Percentiles rank a stretch among this genome's conserved stretches.
Evolutionary conservation across 805 yeast genomes (phyloP).

Genomic region (Candida dajiaensis): DNA sequence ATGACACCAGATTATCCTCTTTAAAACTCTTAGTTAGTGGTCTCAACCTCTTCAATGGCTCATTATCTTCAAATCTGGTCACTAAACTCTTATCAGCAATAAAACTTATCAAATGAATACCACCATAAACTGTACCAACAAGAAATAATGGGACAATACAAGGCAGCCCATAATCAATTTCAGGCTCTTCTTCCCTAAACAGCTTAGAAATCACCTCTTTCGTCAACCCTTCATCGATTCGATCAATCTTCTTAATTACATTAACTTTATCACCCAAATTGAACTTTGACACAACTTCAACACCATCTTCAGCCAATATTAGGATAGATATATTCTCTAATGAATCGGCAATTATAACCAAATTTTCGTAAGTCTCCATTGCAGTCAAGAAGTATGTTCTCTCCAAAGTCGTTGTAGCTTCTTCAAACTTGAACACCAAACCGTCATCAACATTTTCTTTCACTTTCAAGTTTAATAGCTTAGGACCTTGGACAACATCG

Average conservation of each 20-base stretch:
- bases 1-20: background rate
- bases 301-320: background rate
- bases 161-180: background rate
- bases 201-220: slow-evolving; percentile 1
- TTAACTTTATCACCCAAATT: slow-evolving; percentile 21
- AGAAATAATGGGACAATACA: slow-evolving; percentile 18
- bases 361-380: slow-evolving; percentile 9
- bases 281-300: slow-evolving; percentile 11
- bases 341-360: slow-evolving; percentile 13
- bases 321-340: slow-evolving; percentile 10
- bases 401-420: slow-evolving; percentile 3
- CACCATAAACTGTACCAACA: slow-evolving; percentile 23
- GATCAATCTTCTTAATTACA: slow-evolving; percentile 13
- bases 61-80: background rate
- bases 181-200: background rate
- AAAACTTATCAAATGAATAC: slow-evolving; percentile 18
- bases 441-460: slow-evolving; percentile 10
- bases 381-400: slow-evolving; percentile 11
- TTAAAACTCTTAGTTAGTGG: background rate
- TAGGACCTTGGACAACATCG: slow-evolving; percentile 14
- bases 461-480: slow-evolving; percentile 10
- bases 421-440: slow-evolving; percentile 9
- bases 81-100: slow-evolving; percentile 1
- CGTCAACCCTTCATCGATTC: background rate
- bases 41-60: background rate